Conservation (phyloP, 345 rosid species). For the Erucastrum elatum region DNA sequence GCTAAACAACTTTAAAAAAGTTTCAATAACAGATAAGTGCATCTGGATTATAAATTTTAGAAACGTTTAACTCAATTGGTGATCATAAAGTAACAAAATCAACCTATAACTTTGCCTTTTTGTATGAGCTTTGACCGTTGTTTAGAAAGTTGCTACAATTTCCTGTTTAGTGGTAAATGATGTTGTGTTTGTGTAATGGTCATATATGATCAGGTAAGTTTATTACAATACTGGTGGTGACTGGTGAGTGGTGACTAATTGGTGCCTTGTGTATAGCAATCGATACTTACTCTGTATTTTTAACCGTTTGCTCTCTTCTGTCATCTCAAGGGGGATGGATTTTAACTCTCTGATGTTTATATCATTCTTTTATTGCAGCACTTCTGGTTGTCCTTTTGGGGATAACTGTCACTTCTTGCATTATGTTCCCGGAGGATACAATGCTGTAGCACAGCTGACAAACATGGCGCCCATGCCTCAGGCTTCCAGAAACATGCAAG, state of each 20-base stretch:
- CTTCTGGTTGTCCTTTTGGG: conserved; percentile 97
- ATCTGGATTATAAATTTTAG: conserved; percentile 5
- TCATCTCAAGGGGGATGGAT: not conserved
- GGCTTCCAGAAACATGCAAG: conserved; percentile 55
- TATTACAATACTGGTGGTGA: conserved; percentile 1
- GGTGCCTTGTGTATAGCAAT: not conserved
- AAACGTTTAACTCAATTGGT: conserved; percentile 13
- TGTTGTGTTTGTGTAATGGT: conserved; percentile 9
- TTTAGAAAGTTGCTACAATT: conserved; percentile 12
- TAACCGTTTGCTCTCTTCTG: conserved; percentile 2
- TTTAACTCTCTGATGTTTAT: conserved; percentile 18
- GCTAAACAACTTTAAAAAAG: conserved; percentile 12
- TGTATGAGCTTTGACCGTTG: conserved; percentile 10
- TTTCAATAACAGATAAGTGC: not conserved
- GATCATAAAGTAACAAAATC: conserved; percentile 3
- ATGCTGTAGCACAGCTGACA: conserved; percentile 78
- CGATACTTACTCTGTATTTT: not conserved
- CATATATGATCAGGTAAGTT: conserved; percentile 7
- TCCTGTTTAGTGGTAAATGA: conserved; percentile 25
- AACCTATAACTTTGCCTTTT: conserved; percentile 7
- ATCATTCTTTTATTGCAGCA: conserved; percentile 62
- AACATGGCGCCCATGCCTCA: conserved; percentile 57
- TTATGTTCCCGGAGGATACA: conserved; percentile 92
- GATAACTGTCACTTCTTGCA: conserved; percentile 97
- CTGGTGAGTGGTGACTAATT: not conserved